A percentile compares a stretch with the other conserved stretches of the same genome.
Evolutionary conservation across 2,329 filamentous ascomycete species (phyloP).

Genomic region (Aspergillus amoenus): DNA sequence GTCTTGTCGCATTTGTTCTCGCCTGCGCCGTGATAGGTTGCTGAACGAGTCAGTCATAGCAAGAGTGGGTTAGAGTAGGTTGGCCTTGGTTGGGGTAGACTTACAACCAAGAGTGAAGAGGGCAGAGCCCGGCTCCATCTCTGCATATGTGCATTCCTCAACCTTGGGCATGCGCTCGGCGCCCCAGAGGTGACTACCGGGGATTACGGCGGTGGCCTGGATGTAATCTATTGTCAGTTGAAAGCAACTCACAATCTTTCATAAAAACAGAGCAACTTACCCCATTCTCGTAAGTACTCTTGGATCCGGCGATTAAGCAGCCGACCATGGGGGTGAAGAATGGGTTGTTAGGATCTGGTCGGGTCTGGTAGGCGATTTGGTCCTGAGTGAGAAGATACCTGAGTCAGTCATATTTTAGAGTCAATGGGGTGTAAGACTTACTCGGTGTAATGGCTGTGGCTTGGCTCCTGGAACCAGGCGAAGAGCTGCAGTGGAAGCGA

Average conservation of each 20-base stretch:
- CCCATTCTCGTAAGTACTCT: conserved; percentile 5
- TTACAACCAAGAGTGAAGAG: conserved; percentile 5
- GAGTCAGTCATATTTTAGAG: neutral
- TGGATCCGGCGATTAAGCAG: conserved; percentile 5
- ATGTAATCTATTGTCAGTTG: neutral
- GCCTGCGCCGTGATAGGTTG: conserved; percentile 6
- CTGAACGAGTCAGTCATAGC: neutral
- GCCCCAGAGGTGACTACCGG: conserved; percentile 4
- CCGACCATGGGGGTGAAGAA: conserved; percentile 7
- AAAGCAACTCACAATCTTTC: too few species aligned
- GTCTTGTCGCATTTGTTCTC: conserved; percentile 5
- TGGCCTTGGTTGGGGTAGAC: neutral
- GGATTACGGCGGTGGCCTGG: conserved; percentile 6
- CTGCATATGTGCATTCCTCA: conserved; percentile 8
- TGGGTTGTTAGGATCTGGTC: conserved; percentile 4
- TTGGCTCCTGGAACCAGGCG: conserved; percentile 5
- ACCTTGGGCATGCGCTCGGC: conserved; percentile 3
- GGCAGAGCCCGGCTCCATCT: conserved; percentile 8
- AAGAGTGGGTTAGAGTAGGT: too few species aligned
- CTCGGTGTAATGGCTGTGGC: conserved; percentile 4
- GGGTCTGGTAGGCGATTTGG: conserved; percentile 6
- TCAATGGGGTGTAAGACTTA: neutral
- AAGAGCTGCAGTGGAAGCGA: conserved; percentile 3
- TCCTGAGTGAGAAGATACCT: neutral
- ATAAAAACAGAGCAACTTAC: neutral